Base-by-base conservation (phyloP, 1,284 basidiomycete genomes). In the Uromyces viciae-fabae region DNA sequence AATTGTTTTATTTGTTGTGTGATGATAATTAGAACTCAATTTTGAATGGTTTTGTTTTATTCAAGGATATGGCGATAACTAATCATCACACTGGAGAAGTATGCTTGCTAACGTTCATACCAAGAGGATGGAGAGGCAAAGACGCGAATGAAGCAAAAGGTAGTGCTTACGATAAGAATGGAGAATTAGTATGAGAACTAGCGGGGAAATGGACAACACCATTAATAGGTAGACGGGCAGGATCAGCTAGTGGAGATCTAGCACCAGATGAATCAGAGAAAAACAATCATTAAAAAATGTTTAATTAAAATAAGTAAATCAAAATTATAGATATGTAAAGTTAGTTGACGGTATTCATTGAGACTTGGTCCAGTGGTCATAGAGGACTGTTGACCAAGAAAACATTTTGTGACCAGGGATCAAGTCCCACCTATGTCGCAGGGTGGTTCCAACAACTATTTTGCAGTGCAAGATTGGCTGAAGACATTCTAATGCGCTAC, bases 171-270 rank as follows among this genome's bases (percentile, higher is more conserved):
- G 91, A 94, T 84, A 86, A 89, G 0, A 84, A 88, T 0, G 94
- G 93, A 15, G 88, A 89, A 40, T 87, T 91, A 56, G 89, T 88
- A 0, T 94, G 95, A 88, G 94, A 98, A 82, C 95, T 98, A 83
- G 95, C 95, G 0, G 96, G 96, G 11, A 90, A 95, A 14, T 99
- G 96, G 96, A 94, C 94, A 86, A 93, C 91, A 75, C 96, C 98
- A 86, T 90, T 99, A 54, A 92, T 98, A 77, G 94, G 94, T 17
- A 90, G 94, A 33, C 89, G 90, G 49, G 90, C 90, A 1, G 92
- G 91, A 7, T 77, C 75, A 40, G 60, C 60, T 2, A 66, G 43
- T 28, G 91, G 90, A 3, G 89, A 89, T 46, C 88, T 98, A 14
- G 90, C 93, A 82, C 93, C 94, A 0, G 94, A 95, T 83, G 89